phyloP scores from a whole-genome alignment of 2,329 filamentous ascomycete species.

The Neobulgaria alba region DNA sequence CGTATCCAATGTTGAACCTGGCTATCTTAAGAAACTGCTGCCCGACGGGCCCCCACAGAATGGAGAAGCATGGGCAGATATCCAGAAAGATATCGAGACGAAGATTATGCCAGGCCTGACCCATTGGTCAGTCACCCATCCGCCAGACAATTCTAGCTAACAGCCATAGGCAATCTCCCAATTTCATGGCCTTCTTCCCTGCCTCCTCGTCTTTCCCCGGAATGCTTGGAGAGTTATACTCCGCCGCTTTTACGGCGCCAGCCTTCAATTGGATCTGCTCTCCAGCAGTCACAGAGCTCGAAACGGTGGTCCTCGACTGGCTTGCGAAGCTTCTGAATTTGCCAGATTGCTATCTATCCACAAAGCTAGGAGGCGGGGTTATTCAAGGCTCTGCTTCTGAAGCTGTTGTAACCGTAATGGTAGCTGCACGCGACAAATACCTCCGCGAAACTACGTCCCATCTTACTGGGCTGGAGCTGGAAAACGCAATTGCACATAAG shows the following conservation, averaged over 20 bases:
- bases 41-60: slow-evolving; percentile 56
- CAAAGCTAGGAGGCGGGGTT: slow-evolving; percentile 74
- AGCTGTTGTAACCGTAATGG: slow-evolving; percentile 76
- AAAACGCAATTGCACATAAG: slow-evolving; percentile 60
- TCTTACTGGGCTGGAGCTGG: slow-evolving; percentile 47
- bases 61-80: slow-evolving; percentile 67
- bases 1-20: slow-evolving; percentile 69
- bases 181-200: slow-evolving; percentile 95
- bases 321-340: slow-evolving; percentile 67
- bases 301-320: slow-evolving; percentile 92
- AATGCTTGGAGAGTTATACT: slow-evolving; percentile 90
- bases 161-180: slow-evolving; percentile 61
- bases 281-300: slow-evolving; percentile 84
- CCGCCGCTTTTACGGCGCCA: slow-evolving; percentile 76
- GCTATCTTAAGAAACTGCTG: slow-evolving; percentile 75
- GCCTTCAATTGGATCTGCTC: slow-evolving; percentile 98
- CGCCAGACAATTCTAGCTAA: slow-evolving; percentile 2
- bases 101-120: slow-evolving; percentile 90
- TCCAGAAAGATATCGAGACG: slow-evolving; percentile 72
- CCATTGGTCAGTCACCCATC: slow-evolving; percentile 54
- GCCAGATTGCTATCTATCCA: slow-evolving; percentile 65
- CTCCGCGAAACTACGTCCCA: slow-evolving; percentile 50
- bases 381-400: slow-evolving; percentile 89
- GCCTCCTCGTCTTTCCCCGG: slow-evolving; percentile 73
- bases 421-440: slow-evolving; percentile 77